Evolutionary conservation across 2,329 filamentous ascomycete species (phyloP), one percentile per base, ranked within the genome.

Genomic region (Passalora sequoiae): DNA sequence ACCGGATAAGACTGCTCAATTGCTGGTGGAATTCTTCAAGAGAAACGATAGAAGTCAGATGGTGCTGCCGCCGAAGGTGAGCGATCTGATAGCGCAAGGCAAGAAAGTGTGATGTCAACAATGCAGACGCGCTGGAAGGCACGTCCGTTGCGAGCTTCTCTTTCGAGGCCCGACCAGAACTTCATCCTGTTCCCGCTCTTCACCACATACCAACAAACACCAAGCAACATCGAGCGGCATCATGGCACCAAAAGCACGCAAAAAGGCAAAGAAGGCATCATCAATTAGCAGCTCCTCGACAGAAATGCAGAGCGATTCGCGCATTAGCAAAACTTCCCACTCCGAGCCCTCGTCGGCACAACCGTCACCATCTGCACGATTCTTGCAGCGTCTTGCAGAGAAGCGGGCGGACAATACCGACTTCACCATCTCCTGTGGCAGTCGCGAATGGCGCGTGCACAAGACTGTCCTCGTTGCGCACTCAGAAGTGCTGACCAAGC

Each of bases 31-130:
- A 62, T 97, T 98, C 62, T 91, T 92, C 60, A 84, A 83, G 54
- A 75, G 92, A 40, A 98, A 98, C 61, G 91, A 97, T 67, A 76
- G 89, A 48, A 88, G 80, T 57, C 77, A 83, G 8, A 65, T 98
- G 46, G 84, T 97, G 1, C 70, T 98, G 50, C 92, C 92, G 22
- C 89, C 89, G 0, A 98, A 98, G 66, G 89, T 98, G 3, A 67
- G 65, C 10, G 71, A 74, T 32, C 58, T 74, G 40, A 56, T 75
- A 33, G 68, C 68, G 2, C 66, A 70, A 51, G 72, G 72, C 28
- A 73, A 71, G 59, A 73, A 73, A 51, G 70, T 74, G 2, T 75
- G 60, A 65, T 21, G 33, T 36, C 6, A 12, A 6, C 24, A 27
- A n/a, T n/a, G n/a, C n/a, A 12, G 24, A 27, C 6, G 6, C 6